Conservation (phyloP, 2,329 filamentous ascomycete genomes). For the Dryadomyces quercus-mongolicae region DNA sequence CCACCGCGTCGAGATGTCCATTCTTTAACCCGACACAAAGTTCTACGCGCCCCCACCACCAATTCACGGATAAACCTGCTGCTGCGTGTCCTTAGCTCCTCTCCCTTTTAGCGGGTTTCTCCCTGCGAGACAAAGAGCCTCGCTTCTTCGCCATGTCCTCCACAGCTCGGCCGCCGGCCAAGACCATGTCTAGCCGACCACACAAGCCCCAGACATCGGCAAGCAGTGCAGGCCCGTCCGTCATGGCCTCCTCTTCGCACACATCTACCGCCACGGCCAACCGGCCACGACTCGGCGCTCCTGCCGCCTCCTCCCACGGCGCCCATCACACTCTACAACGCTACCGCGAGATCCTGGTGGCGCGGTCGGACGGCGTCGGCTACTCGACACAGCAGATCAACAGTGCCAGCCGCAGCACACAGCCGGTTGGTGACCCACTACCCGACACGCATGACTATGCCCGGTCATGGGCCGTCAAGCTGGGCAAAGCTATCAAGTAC, state of each 20-base stretch:
- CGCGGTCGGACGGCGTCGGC: constrained; percentile 12
- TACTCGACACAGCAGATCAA: constrained; percentile 14
- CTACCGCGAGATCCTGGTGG: constrained; percentile 11
- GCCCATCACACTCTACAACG: constrained; percentile 2
- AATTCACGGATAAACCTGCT: too few relatives aligned
- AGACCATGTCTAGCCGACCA: not conserved
- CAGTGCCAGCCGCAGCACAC: constrained; percentile 11
- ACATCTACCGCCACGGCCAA: not conserved
- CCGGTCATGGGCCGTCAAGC: constrained; percentile 13
- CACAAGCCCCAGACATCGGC: not conserved
- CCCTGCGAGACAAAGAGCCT: not conserved
- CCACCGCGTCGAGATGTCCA: too few relatives aligned
- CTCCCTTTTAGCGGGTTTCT: not conserved
- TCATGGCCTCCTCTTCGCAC: not conserved
- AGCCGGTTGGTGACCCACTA: constrained; percentile 11
- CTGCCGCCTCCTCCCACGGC: not conserved
- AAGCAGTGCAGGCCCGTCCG: not conserved
- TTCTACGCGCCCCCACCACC: not conserved
- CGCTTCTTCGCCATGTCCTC: not conserved
- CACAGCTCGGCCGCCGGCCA: not conserved
- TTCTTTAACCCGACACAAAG: not conserved
- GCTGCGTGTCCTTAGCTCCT: too few relatives aligned
- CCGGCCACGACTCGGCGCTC: not conserved
- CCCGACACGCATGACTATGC: constrained; percentile 9
- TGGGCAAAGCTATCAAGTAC: constrained; percentile 14